phyloP scores from a whole-genome alignment of 371 early-diverging fungal species.

The Mucor plumbeus region DNA sequence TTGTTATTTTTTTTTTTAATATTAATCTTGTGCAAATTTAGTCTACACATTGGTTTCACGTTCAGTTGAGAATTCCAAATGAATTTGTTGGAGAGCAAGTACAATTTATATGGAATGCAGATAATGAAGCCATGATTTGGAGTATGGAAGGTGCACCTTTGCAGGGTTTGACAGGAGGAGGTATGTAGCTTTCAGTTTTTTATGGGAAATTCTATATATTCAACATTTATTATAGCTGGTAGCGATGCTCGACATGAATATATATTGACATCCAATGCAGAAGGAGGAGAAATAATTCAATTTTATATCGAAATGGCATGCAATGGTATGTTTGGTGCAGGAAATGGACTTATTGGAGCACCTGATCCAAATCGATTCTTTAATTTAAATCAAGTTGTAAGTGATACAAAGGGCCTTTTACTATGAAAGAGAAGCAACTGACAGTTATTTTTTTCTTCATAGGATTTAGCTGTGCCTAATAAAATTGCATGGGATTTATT shows the following conservation, averaged over 20 bases:
- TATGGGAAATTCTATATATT: too few species aligned
- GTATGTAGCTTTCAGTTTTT: slow-evolving; percentile 23
- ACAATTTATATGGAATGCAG: slow-evolving; percentile 81
- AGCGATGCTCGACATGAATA: slow-evolving; percentile 76
- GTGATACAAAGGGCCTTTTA: not conserved
- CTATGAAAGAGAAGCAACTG: not conserved
- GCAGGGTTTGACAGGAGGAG: slow-evolving; percentile 88
- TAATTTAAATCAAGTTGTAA: slow-evolving; percentile 47
- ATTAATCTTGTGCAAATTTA: slow-evolving; percentile 29
- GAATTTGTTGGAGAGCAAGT: slow-evolving; percentile 77
- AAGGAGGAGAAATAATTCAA: slow-evolving; percentile 70
- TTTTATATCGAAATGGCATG: slow-evolving; percentile 90
- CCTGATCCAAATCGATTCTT: slow-evolving; percentile 67
- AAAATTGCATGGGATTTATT: slow-evolving; percentile 70
- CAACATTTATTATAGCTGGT: slow-evolving; percentile 34
- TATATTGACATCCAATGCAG: slow-evolving; percentile 63
- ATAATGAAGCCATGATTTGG: slow-evolving; percentile 91
- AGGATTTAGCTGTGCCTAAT: slow-evolving; percentile 76
- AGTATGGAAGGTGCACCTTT: slow-evolving; percentile 78
- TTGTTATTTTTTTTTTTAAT: not conserved
- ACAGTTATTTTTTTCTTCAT: not conserved
- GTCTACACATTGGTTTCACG: slow-evolving; percentile 92
- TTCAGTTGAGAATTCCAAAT: slow-evolving; percentile 73
- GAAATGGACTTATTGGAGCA: slow-evolving; percentile 62
- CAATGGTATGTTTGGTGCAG: slow-evolving; percentile 89